These are phyloP conservation scores for Plasmodium cynomolgi DNA, from an alignment of 169 alveolate species.

Conservation along the genomic window DNA sequence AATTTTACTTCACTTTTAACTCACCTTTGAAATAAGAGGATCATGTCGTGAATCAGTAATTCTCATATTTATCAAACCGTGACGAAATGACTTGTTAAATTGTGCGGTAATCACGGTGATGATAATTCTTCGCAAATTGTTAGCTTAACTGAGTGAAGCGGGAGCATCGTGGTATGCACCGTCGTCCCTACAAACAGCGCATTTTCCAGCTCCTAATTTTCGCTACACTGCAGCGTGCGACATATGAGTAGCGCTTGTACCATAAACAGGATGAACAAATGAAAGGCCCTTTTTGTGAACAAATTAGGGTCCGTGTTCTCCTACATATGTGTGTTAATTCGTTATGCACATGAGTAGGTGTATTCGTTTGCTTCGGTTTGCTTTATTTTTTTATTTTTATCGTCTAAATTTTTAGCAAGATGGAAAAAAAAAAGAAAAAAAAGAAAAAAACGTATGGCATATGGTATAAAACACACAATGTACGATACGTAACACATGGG, in stretches of 20 bases:
- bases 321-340: neutral
- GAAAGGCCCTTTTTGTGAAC: neutral
- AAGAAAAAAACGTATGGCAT: neutral
- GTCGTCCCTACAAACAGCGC: neutral
- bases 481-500: neutral
- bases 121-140: neutral
- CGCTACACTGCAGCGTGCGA: neutral
- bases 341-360: neutral
- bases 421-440: neutral
- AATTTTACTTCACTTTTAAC: neutral
- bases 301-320: neutral
- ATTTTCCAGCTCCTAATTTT: neutral
- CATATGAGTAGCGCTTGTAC: neutral
- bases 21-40: neutral
- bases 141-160: neutral
- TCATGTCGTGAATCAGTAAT: neutral
- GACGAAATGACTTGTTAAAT: neutral
- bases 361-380: neutral
- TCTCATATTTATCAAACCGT: neutral
- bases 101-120: neutral
- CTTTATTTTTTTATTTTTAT: neutral
- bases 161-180: neutral
- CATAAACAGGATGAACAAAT: neutral
- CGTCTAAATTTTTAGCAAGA: neutral
- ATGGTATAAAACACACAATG: neutral